phyloP scores from a whole-genome alignment of 805 yeast genomes.

The Millerozyma acaciae region DNA sequence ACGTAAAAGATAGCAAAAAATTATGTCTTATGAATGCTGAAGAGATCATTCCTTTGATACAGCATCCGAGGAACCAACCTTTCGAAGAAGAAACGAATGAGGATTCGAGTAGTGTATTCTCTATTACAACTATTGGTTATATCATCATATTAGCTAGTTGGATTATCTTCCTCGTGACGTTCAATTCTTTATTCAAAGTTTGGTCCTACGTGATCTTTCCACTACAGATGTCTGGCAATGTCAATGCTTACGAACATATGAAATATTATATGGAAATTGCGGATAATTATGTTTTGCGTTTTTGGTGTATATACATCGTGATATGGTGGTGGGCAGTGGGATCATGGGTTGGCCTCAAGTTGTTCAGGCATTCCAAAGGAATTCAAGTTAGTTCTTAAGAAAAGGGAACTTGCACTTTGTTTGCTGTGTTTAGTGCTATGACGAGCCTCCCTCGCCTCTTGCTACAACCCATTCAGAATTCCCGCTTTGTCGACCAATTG shows the following conservation, averaged over 20 bases:
- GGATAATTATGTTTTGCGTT: conserved; percentile 29
- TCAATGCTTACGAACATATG: conserved; percentile 9
- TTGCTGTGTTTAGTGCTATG: not conserved
- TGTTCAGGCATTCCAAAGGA: conserved; percentile 77
- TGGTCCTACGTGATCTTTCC: conserved; percentile 36
- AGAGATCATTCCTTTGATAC: no score
- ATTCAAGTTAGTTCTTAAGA: conserved; percentile 20
- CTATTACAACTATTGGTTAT: conserved; percentile 24
- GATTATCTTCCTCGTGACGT: conserved; percentile 28
- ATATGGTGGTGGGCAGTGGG: conserved; percentile 63
- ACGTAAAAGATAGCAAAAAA: no score
- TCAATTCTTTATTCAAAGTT: conserved; percentile 31
- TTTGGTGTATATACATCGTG: conserved; percentile 40
- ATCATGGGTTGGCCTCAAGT: conserved; percentile 78
- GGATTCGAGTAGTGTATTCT: no score
- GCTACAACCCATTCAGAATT: conserved; percentile 66
- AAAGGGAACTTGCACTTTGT: not conserved
- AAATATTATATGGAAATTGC: conserved; percentile 15
- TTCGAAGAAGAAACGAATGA: no score
- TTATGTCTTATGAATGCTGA: no score
- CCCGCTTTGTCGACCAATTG: conserved; percentile 71
- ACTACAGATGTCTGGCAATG: conserved; percentile 12
- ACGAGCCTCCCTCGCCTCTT: conserved; percentile 72
- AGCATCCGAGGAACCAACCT: no score
- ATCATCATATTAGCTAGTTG: conserved; percentile 26